Base-by-base conservation (phyloP, 306 rosid species). In the Lupinus albus region DNA sequence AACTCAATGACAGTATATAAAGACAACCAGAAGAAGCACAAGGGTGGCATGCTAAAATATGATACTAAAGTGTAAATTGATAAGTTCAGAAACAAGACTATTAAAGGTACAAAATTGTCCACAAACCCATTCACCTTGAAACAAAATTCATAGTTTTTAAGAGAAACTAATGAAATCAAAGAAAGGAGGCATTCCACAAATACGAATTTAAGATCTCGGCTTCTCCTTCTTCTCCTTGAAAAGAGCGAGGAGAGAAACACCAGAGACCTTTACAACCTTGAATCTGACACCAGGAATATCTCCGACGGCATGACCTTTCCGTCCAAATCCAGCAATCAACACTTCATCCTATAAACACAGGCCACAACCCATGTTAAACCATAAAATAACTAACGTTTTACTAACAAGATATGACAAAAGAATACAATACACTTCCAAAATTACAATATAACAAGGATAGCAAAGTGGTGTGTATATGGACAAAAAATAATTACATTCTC, bases 91-190 rank as follows among this genome's bases (percentile, higher is more conserved):
- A 57, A 67, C 72, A 66, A 15, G 33, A 30, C 70, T 16, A 55
- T 12, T 15, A 21, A 52, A 17, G 25, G 35, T 74, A 50, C 78
- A 73, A 80, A 64, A 81, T 45, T 67, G 82, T 68, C 38, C 51
- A 75, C 15, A 36, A 75, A 78, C 52, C n/a, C 64, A 64, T 56
- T 35, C 71, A 68, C 30, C 44, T 54, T 5, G 11, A 30, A 48
- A 71, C 55, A 75, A 68, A 71, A 52, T 21, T 46, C 57, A 12
- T 15, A 64, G 75, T 8, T 13, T 13, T 45, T 11, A 0, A 33
- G 56, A 36, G 32, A 50, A 80, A 30, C 68, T 58, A 65, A 10
- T 4, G 36, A 44, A 70, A 45, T 18, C 16, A 6, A 6, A 49
- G 2, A 13, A 51, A 50, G 3, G n/a, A 1, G 11, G 14, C 53